Evolutionary conservation across 2,329 filamentous ascomycete genomes (phyloP), one percentile per base, ranked within the genome.

Genomic region (Phaeosphaeriaceae sp.): DNA sequence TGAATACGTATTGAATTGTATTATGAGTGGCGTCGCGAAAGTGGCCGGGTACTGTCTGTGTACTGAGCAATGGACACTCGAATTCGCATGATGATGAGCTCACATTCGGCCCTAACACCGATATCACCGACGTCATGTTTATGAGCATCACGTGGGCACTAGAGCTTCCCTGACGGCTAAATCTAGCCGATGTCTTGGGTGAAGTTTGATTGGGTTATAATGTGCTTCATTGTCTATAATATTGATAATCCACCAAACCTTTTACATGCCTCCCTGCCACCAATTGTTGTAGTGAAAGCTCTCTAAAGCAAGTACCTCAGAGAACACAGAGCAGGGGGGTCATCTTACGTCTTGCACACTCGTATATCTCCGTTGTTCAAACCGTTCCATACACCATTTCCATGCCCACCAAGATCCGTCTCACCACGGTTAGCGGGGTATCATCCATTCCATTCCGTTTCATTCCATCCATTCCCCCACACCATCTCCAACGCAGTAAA

Each of bases 81-180:
- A 21, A 38, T 8, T 38, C 20, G 1, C 13, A 20, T 38, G 50
- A 42, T 48, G 50, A 12, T 41, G 41, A 54, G 51, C 48, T 50
- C 28, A 33, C 48, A 36, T 54, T 63, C 62, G 60, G 60, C 51
- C 47, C 42, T 58, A 52, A 40, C 43, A 34, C 13, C 35, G 42
- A 49, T 54, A 59, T 50, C 42, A 35, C 59, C 60, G 60, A 64
- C 59, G 59, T 64, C 60, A 63, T 54, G 52, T 38, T 53, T 50
- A 45, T 44, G 47, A 56, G 46, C 52, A 23, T n/a, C 40, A 32
- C 29, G 21, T 23, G 38, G 30, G 11, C 11, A 28, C 18, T 28
- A 39, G 12, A 34, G n/a, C 9, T 26, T 26, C 23, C 5, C 7
- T 11, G 11, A 26, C 23, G 1, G 23, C 23, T 26, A 26, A 4